phyloP scores from a whole-genome alignment of 345 rosid genomes.

The Syzygium aqueum region DNA sequence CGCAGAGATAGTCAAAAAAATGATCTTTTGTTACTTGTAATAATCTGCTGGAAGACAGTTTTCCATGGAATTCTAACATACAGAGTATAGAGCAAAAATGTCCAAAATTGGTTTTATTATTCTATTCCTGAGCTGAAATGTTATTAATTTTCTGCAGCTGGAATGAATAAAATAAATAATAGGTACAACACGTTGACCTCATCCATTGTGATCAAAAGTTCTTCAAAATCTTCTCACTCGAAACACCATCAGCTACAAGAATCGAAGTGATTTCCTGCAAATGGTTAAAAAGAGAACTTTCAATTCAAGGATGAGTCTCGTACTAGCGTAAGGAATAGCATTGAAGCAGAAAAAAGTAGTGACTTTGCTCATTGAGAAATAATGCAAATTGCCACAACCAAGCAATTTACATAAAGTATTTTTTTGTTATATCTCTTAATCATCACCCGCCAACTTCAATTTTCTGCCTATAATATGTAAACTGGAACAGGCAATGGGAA shows the following conservation, averaged over 20 bases:
- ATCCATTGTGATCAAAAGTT: constrained; percentile 51
- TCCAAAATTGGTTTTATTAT: constrained; percentile 24
- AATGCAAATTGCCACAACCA: not conserved
- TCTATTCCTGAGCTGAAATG: constrained; percentile 1
- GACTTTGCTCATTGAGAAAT: not conserved
- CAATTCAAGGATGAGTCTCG: not conserved
- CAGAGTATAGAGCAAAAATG: not conserved
- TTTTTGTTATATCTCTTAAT: not conserved
- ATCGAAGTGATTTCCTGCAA: constrained; percentile 83
- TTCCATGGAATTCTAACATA: not conserved
- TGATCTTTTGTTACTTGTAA: not conserved
- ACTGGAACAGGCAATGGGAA: not conserved
- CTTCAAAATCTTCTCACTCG: constrained; percentile 62
- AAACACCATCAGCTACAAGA: constrained; percentile 68
- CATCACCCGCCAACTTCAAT: not conserved
- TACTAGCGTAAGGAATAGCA: not conserved
- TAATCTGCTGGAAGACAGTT: not conserved
- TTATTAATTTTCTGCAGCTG: constrained; percentile 6
- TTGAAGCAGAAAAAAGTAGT: not conserved
- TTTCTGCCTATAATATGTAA: not conserved
- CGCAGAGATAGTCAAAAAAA: not conserved
- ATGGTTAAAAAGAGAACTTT: not conserved
- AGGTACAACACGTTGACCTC: constrained; percentile 8
- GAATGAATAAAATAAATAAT: constrained; percentile 17
- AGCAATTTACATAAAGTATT: not conserved